Base-by-base conservation (phyloP, 129 eudicot species). In the Flaveria ramosissima region DNA sequence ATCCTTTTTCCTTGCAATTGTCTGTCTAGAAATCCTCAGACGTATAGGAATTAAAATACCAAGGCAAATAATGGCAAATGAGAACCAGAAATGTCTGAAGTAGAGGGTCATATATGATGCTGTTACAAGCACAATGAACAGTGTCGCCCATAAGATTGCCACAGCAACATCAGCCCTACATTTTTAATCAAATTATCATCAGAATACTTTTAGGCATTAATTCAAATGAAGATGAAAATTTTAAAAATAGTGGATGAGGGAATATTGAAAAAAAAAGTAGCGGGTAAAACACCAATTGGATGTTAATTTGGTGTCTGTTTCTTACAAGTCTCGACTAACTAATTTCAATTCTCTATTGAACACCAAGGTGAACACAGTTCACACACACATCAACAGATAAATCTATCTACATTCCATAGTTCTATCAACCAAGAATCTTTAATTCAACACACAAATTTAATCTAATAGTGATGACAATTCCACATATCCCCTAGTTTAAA, bases 101-200 rank as follows among this genome's bases (percentile, higher is more conserved):
- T 83, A 86, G 70, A 91, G 90, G 75, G 89, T 72, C 82, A 91
- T 73, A 53, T 91, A 91, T 27, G 97, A 85, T 51, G 82, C 81
- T 61, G 81, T n/a, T 67, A 88, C 82, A 78, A 89, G 92, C 71
- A 84, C 73, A 36, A 79, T 30, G 48, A 89, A 87, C 20, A 86
- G 81, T 50, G 77, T 47, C 62, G 81, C 85, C 79, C 78, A 88
- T 36, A 85, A 78, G 77, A 83, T 60, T 75, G 95, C 95, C 52
- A 88, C 89, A 63, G 80, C 85, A 79, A 88, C 93, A 80, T 90
- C 96, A 77, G 30, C 68, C 96, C 96, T 90, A 86, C 87, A 84
- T 20, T 65, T 41, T 63, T 52, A 80, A 17, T 65, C 74, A 71
- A 74, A 77, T 13, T 36, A 39, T 53, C 59, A 68, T 67, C 48